Evolutionary conservation across 305 asterid species (phyloP), one percentile per base, ranked within the genome.

Genomic region (Andrographis paniculata): DNA sequence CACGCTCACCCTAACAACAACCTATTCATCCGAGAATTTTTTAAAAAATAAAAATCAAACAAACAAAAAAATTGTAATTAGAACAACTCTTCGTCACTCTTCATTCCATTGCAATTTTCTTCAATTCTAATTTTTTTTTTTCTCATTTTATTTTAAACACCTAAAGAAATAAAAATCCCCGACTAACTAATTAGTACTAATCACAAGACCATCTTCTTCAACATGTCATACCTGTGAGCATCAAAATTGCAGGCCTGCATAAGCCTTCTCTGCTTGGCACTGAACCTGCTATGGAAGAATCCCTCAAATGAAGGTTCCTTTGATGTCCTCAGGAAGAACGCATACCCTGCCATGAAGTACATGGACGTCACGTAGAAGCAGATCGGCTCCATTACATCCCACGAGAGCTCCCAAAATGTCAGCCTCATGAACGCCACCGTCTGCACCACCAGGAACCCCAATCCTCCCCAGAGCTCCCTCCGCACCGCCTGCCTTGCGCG

Each of bases 311-410:
- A 70, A 0, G 95, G 97, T 55, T 84, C 95, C 28, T 59, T 79
- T 0, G 87, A 70, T 0, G 97, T 88, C 33, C 79, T 61, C 0
- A 88, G 71, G 74, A 84, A 88, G 73, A 84, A 88, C 0, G 80
- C 73, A 14, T 82, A 88, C 23, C 82, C 85, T 33, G 73, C 92
- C 94, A 82, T 84, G 74, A 76, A 79, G 46, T 88, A 80, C 1
- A 64, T 17, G 8, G 95, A 79, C 0, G 95, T 74, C 1, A 82
- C 76, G 9, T 72, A 84, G 77, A 84, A 88, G 71, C 97, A 88
- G 39, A 84, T 79, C 0, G 97, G 97, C 42, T 84, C 95, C 97
- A 88, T 88, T 2, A 88, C 95, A 56, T 88, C 97, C 97, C 97
- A 88, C 0, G 97, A 18, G 0, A 84, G 77, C 36, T 88, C 97